Conservation (phyloP, 805 yeast genomes). For the Saturnispora serradocipensis region DNA sequence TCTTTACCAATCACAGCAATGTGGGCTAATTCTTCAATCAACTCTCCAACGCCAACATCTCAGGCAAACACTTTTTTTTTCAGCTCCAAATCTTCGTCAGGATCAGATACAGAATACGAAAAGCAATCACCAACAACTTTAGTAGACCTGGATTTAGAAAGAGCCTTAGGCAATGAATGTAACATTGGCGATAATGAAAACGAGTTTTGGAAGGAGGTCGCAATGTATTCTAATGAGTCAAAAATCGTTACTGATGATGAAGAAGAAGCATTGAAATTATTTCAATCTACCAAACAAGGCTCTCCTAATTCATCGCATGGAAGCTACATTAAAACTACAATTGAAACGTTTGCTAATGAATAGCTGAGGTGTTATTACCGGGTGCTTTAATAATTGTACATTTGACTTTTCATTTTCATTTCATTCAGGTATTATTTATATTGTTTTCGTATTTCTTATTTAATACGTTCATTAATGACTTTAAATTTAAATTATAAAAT, state of each 20-base stretch:
- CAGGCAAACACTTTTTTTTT: conserved; percentile 19
- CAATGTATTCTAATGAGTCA: conserved; percentile 18
- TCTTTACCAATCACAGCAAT: conserved; percentile 77
- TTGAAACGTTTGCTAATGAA: conserved; percentile 10
- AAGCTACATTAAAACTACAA: conserved; percentile 13
- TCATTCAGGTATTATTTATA: background rate
- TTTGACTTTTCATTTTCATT: background rate
- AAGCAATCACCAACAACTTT: conserved; percentile 12
- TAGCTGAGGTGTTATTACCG: background rate
- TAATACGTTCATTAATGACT: background rate
- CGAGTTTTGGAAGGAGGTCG: conserved; percentile 26
- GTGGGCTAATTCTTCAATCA: conserved; percentile 76
- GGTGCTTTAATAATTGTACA: no score
- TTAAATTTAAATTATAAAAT: no score
- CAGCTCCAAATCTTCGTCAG: conserved; percentile 8
- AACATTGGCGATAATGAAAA: conserved; percentile 15
- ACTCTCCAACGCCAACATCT: conserved; percentile 35
- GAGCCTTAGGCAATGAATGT: background rate
- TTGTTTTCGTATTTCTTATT: no score
- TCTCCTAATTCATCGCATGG: conserved; percentile 5
- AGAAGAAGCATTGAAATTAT: conserved; percentile 4
- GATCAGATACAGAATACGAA: conserved; percentile 8
- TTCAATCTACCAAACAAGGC: conserved; percentile 9
- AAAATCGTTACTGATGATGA: conserved; percentile 15
- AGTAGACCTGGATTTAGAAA: conserved; percentile 6